Base-by-base conservation (phyloP, 441 rosid species). In the Populus tomentosa region DNA sequence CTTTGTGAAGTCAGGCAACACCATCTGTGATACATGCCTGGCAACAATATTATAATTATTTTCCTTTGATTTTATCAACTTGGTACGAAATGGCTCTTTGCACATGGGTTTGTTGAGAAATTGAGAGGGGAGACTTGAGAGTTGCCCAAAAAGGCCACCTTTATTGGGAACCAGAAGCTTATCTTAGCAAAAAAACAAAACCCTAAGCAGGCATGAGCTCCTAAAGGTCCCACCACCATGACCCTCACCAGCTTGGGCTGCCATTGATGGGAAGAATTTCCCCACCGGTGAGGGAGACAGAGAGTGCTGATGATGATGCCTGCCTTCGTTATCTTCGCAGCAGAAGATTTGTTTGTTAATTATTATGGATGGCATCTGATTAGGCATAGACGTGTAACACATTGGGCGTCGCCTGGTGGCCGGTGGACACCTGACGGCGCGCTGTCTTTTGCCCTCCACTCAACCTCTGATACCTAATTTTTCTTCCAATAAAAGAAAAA, bases 51-150 rank as follows among this genome's bases (percentile, higher is more conserved):
- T 50, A 50, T 50, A 50, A 50, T 50, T 50, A 5, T 14, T 50
- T 50, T 50, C 56, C 56, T 46, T 14, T 14, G 7, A 14, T 50
- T 14, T 1, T 14, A 20, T 23, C 32, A 65, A 65, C 26, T 26
- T 2, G 68, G 30, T 65, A 65, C 56, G 11, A 26, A 63, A 70
- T 6, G 30, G 67, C 77, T 46, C 68, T 75, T 7, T 53, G 79
- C 85, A 78, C 69, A 79, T 76, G 87, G 79, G 79, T 18, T 62
- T 73, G 79, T 78, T 62, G 69, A 36, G 46, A n/a, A 24, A 23
- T 40, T 69, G 66, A 59, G 56, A 71, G 78, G 76, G 50, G 32
- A 71, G 79, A 23, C 28, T 67, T 30, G 18, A 38, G 65, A 40
- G 67, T 62, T 50, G 56, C 77, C 53, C 70, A 9, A 42, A 36